phyloP scores from a whole-genome alignment of 2,329 filamentous ascomycete species.

The Diaporthe citrichinensis region DNA sequence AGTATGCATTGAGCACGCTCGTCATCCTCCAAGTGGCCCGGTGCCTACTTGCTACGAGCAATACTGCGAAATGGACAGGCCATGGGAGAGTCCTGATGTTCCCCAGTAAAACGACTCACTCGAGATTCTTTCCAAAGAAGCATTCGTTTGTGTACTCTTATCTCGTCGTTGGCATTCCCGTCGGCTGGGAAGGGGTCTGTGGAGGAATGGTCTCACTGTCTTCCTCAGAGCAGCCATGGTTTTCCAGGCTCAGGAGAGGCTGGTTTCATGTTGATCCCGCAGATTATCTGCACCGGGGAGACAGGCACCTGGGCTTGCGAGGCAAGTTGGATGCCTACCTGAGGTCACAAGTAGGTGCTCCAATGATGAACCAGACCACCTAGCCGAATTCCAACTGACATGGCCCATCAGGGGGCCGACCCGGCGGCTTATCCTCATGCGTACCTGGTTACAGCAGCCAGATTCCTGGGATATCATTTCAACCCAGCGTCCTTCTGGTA shows the following conservation, averaged over 20 bases:
- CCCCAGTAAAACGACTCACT: conserved; percentile 75
- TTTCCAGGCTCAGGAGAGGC: conserved; percentile 42
- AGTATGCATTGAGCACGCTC: conserved; percentile 19
- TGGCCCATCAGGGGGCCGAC: conserved; percentile 64
- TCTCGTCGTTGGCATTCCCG: conserved; percentile 76
- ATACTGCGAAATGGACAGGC: conserved; percentile 35
- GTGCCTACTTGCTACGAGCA: conserved; percentile 18
- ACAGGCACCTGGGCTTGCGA: conserved; percentile 66
- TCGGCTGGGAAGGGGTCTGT: conserved; percentile 71
- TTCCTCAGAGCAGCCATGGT: conserved; percentile 43
- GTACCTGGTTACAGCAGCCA: conserved; percentile 79
- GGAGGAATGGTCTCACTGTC: conserved; percentile 68
- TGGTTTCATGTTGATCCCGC: conserved; percentile 74
- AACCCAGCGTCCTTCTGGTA: conserved; percentile 88
- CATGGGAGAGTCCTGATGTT: conserved; percentile 66
- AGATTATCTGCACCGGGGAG: conserved; percentile 73
- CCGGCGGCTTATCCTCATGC: conserved; percentile 74
- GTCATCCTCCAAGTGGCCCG: conserved; percentile 10
- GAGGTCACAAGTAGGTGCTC: conserved; percentile 63
- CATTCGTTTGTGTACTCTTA: conserved; percentile 81
- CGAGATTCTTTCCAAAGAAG: conserved; percentile 75
- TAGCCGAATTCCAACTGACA: not conserved
- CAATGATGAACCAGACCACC: conserved; percentile 39
- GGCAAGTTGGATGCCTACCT: conserved; percentile 75
- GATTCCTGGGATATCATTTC: conserved; percentile 78